These are phyloP conservation scores for Umbelopsis sp. DNA, from an alignment of 192 early-diverging fungal genomes.

Conservation along the genomic window DNA sequence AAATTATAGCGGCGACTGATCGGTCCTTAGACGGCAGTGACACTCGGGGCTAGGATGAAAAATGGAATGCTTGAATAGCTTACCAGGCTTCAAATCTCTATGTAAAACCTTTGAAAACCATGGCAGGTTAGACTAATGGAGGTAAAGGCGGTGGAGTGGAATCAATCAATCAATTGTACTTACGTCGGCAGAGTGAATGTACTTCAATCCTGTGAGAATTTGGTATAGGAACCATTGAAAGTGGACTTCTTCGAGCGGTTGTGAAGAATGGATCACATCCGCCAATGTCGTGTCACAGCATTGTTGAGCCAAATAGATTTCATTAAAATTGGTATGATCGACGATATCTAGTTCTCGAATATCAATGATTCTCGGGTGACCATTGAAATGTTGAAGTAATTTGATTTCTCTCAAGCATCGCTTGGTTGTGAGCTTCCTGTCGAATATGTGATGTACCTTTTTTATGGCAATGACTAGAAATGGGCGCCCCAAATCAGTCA, in stretches of 20 bases:
- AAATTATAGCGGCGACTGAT: too few species aligned
- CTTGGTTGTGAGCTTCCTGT: slow-evolving; percentile 86
- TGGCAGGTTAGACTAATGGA: background rate
- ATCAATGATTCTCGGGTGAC: slow-evolving; percentile 59
- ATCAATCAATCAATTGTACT: background rate
- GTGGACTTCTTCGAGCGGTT: slow-evolving; percentile 32
- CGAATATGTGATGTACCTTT: slow-evolving; percentile 81
- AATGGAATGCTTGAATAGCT: background rate
- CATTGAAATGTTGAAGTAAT: slow-evolving; percentile 88
- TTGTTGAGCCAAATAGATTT: slow-evolving; percentile 57
- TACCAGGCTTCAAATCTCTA: slow-evolving; percentile 87
- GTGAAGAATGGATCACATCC: slow-evolving; percentile 70
- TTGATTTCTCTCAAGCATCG: slow-evolving; percentile 92
- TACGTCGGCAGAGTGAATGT: slow-evolving; percentile 72
- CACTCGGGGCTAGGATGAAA: too few species aligned
- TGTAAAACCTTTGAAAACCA: slow-evolving; percentile 72
- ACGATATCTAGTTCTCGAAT: slow-evolving; percentile 72
- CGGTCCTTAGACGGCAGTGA: too few species aligned
- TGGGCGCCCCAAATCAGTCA: slow-evolving; percentile 31
- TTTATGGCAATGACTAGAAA: slow-evolving; percentile 89
- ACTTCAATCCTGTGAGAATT: slow-evolving; percentile 64
- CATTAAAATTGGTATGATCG: slow-evolving; percentile 53
- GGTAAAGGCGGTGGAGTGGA: background rate
- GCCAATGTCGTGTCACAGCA: slow-evolving; percentile 75
- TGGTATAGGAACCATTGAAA: slow-evolving; percentile 76